Evolutionary conservation across 2,329 filamentous ascomycete genomes (phyloP), one percentile per base, ranked within the genome.

Genomic region (Cladosporium sp.): DNA sequence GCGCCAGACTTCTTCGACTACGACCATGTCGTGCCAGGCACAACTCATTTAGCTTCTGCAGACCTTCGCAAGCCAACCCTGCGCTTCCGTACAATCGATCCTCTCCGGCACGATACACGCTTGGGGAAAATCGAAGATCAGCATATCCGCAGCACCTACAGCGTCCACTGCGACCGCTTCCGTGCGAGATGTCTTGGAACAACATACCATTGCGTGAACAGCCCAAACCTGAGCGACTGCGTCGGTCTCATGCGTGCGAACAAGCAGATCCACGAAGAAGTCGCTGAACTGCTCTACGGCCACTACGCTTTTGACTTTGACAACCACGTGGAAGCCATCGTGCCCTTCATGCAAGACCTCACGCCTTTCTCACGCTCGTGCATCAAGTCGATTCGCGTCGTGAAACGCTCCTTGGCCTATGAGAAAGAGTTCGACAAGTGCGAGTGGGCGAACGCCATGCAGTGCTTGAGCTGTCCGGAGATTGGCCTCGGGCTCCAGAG

Each of bases 251-350:
- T 78, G 30, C 66, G 71, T 23, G 67, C 70, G 2, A 76, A 73
- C 66, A 78, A 78, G 48, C 79, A 79, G 63, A 78, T 88, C 59
- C 79, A 88, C 73, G 77, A 80, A 66, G 87, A 89, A 73, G 83
- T 84, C n/a, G 77, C 83, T 4, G 79, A 83, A 65, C 73, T 86
- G 18, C 77, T 89, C 3, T 89, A 89, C 74, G 79, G 78, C 8
- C 77, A 74, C 64, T 85, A 88, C 72, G 78, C 78, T 0, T 89
- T 89, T 73, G 82, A 85, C 70, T 89, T 89, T 73, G 84, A 83
- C 67, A 80, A 81, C 57, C 81, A 86, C 74, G 79, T 89, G 68
- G 87, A 89, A 74, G 85, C 86, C 18, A 80, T 87, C 6, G 80
- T 83, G 0, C 85, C 86, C 0, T 89, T 89, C 72, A 78, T 89